Evolutionary conservation across 1,139 yeast species (phyloP).

Genomic region (Hyphopichia fennica): DNA sequence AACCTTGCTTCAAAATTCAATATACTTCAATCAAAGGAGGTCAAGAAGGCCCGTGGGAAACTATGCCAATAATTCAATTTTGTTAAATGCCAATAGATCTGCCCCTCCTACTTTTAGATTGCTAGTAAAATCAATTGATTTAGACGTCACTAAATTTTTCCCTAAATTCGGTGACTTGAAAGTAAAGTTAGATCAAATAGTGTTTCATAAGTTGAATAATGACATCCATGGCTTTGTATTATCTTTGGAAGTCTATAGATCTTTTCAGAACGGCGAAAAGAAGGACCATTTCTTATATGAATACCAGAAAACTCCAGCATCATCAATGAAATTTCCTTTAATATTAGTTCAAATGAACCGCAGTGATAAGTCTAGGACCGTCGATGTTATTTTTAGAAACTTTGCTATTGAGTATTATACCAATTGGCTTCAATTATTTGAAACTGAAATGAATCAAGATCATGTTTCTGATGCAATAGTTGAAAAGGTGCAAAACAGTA

Average conservation of each 20-base stretch:
- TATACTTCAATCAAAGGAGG: constrained; percentile 14
- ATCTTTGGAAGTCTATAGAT: constrained; percentile 21
- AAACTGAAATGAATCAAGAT: constrained; percentile 10
- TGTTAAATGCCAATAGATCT: constrained; percentile 8
- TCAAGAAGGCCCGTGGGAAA: constrained; percentile 12
- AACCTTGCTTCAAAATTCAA: constrained; percentile 10
- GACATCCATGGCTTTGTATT: constrained; percentile 31
- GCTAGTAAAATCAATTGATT: constrained; percentile 19
- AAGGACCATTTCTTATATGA: constrained; percentile 26
- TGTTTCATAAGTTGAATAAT: constrained; percentile 32
- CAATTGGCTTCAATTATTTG: constrained; percentile 46
- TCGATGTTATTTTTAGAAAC: constrained; percentile 46
- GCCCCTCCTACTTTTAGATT: constrained; percentile 22
- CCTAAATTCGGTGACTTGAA: constrained; percentile 49
- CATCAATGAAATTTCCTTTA: constrained; percentile 16
- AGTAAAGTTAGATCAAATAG: constrained; percentile 20
- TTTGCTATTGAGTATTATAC: constrained; percentile 54
- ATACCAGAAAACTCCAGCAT: constrained; percentile 18
- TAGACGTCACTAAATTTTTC: constrained; percentile 26
- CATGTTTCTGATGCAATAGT: constrained; percentile 15
- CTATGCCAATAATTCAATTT: constrained; percentile 7
- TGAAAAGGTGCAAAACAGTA: constrained; percentile 5
- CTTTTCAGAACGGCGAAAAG: constrained; percentile 1
- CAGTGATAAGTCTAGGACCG: constrained; percentile 17
- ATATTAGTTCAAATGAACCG: constrained; percentile 20